These are phyloP conservation scores for Parascedosporium putredinis DNA, from an alignment of 2,329 filamentous ascomycete genomes.

Conservation along the genomic window DNA sequence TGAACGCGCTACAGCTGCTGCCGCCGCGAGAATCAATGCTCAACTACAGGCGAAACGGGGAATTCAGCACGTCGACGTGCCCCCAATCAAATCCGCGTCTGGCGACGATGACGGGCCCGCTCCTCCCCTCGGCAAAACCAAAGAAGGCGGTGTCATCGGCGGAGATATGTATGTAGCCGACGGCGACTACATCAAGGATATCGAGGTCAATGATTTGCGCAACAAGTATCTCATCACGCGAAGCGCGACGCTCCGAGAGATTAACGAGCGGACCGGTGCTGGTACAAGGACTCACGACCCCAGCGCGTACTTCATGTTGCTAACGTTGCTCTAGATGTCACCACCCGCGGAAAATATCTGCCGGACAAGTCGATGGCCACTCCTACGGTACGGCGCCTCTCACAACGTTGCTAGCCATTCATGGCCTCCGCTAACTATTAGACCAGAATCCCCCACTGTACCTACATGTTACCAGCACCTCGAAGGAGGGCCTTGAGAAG, in stretches of 20 bases:
- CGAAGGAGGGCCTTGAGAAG: conserved; percentile 81
- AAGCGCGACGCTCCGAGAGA: conserved; percentile 79
- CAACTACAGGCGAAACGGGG: conserved; percentile 78
- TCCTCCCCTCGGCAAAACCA: conserved; percentile 21
- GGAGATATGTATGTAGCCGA: conserved; percentile 90
- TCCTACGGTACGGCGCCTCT: conserved; percentile 57
- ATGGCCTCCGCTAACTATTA: conserved; percentile 4
- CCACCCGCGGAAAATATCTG: conserved; percentile 90
- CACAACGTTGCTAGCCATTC: conserved; percentile 3
- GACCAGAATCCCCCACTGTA: conserved; percentile 81
- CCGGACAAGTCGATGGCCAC: conserved; percentile 98
- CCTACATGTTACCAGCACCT: conserved; percentile 88
- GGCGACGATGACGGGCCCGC: conserved; percentile 32
- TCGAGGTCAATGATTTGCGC: conserved; percentile 95
- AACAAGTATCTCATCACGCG: conserved; percentile 97
- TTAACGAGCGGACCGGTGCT: conserved; percentile 98
- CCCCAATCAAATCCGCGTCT: conserved; percentile 59
- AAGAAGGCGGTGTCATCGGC: conserved; percentile 46
- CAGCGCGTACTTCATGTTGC: conserved; percentile 39
- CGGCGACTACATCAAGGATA: conserved; percentile 96
- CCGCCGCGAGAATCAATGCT: conserved; percentile 79
- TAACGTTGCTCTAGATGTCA: conserved; percentile 71
- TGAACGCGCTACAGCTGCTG: conserved; percentile 52
- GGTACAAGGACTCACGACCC: conserved; percentile 63
- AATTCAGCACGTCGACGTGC: conserved; percentile 82